Base-by-base conservation (phyloP, 2,329 filamentous ascomycete species). In the Pseudogymnoascus sp. region DNA sequence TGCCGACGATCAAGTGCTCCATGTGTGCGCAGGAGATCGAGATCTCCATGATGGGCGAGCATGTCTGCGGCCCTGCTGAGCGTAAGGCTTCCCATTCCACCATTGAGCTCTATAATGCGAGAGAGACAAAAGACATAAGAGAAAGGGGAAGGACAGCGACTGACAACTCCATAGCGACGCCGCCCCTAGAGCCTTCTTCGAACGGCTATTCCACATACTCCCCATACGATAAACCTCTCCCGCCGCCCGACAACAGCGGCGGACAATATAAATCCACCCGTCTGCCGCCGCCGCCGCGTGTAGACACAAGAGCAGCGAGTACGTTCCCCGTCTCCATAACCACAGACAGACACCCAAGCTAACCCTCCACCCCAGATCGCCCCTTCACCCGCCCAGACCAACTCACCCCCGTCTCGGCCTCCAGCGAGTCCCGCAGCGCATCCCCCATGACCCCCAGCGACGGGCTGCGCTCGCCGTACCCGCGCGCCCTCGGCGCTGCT, bases 1-100 rank as follows among this genome's bases (percentile, higher is more conserved):
- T 95, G 79, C 90, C 91, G 72, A 87, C 87, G 23, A 90, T 96
- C 77, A 96, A 93, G 81, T 96, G 91, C 77, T 96, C 91, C 62
- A 86, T 82, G 77, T 96, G 91, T 73, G 84, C 86, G 42, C 76
- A 79, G 42, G 85, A 93, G 70, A 90, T 96, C 65, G 88, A 93
- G 72, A 95, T 96, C 69, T 88, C 89, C 42, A 80, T 87, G 74
- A 89, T 96, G 88, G 91, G 90, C 66, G 91, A 96, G 66, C 92
- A 96, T 78, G 74, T 90, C 65, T 96, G 92, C 75, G 77, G 75
- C 64, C 65, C 75, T 66, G 68, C 72, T 63, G 81, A 82, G 71
- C 74, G 83, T 73, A 65, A 68, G 71, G 66, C 40, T 2, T 61
- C 26, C 31, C 42, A 26, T 37, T 7, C 35, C 21, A 56, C 42